Conservation (phyloP, 176 grass and related monocot species). For the Hyparrhenia diplandra region DNA sequence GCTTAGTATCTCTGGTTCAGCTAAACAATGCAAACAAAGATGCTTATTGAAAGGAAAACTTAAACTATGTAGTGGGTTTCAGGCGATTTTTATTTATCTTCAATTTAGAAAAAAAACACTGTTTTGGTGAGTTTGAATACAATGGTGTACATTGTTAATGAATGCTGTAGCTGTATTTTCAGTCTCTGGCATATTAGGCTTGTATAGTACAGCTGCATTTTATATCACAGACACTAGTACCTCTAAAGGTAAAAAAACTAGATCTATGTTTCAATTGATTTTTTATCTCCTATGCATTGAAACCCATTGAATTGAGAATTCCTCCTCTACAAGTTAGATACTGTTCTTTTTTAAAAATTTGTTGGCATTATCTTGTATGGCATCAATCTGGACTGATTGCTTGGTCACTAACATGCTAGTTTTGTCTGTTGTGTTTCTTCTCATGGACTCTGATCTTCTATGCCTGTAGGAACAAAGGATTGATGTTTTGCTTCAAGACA, state of each 20-base stretch:
- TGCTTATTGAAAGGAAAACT: background rate
- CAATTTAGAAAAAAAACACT: background rate
- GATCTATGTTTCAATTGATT: background rate
- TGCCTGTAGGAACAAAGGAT: slow-evolving; percentile 4
- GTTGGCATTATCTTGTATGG: background rate
- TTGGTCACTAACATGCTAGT: background rate
- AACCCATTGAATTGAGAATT: background rate
- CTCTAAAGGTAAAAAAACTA: background rate
- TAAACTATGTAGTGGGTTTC: background rate
- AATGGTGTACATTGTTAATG: background rate
- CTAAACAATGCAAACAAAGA: background rate
- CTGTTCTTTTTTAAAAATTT: background rate
- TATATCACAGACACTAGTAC: background rate
- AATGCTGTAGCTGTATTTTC: background rate
- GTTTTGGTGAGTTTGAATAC: background rate
- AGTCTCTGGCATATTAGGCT: background rate
- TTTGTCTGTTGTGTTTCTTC: background rate
- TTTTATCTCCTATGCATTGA: background rate
- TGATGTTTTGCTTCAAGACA: background rate
- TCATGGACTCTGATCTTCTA: background rate
- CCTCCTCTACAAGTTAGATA: background rate
- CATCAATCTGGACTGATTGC: background rate
- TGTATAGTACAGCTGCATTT: background rate
- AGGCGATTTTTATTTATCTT: background rate
- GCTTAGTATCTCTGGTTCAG: too few relatives aligned